phyloP scores from a whole-genome alignment of 306 rosid species.

The Nissolia schottii region DNA sequence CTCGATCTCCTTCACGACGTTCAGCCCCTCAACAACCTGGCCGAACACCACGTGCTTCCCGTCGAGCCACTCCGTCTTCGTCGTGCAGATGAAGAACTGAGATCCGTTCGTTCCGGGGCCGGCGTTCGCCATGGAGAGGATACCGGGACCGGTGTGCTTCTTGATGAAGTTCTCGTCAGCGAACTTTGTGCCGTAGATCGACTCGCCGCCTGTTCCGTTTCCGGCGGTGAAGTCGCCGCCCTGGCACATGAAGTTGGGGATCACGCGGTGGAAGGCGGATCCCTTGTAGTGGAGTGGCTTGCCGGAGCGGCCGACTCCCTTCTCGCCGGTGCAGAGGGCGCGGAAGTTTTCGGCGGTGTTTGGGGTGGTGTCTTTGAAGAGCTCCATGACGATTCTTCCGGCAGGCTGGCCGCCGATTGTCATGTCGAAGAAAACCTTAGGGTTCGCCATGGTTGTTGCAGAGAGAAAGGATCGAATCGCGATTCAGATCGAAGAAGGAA shows the following conservation, averaged over 20 bases:
- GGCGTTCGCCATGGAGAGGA: conserved; percentile 88
- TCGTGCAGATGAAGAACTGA: conserved; percentile 87
- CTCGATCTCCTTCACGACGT: conserved; percentile 57
- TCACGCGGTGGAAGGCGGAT: conserved; percentile 86
- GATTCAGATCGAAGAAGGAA: not conserved
- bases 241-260: conserved; percentile 94
- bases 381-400: conserved; percentile 81
- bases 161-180: conserved; percentile 86
- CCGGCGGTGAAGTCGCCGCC: conserved; percentile 96
- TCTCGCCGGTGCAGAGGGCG: conserved; percentile 98
- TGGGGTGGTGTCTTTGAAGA: conserved; percentile 64
- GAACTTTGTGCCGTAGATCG: conserved; percentile 87
- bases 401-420: conserved; percentile 54
- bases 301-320: conserved; percentile 67
- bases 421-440: conserved; percentile 82
- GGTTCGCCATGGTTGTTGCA: conserved; percentile 44
- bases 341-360: conserved; percentile 93
- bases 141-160: conserved; percentile 92
- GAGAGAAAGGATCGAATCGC: not conserved
- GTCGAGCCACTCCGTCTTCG: conserved; percentile 85
- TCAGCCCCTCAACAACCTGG: conserved; percentile 53
- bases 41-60: conserved; percentile 96
- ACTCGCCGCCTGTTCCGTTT: conserved; percentile 93
- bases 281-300: conserved; percentile 89
- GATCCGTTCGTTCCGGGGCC: conserved; percentile 95